Evolutionary conservation across 371 early-diverging fungal species (phyloP).

Genomic region (Mucor circinelloides): DNA sequence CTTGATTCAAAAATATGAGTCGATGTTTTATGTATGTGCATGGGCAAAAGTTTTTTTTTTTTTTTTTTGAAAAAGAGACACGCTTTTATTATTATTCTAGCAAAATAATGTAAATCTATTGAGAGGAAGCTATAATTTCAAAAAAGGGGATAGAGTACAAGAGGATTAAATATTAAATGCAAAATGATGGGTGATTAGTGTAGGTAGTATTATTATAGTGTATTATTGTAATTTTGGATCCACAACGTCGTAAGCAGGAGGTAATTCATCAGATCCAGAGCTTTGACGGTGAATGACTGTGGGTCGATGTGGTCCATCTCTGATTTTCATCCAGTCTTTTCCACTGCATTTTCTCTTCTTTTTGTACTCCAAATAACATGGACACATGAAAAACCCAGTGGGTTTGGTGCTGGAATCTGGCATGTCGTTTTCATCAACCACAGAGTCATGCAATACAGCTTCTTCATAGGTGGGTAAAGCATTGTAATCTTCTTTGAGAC

Average conservation of each 20-base stretch:
- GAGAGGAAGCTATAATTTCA: too few relatives aligned
- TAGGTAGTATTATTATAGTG: background rate
- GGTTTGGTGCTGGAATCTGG: background rate
- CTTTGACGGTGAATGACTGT: background rate
- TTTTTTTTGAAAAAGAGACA: too few relatives aligned
- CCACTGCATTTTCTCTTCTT: slow-evolving; percentile 21
- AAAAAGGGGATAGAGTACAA: too few relatives aligned
- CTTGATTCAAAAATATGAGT: too few relatives aligned
- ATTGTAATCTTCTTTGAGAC: slow-evolving; percentile 46
- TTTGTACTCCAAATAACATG: slow-evolving; percentile 33
- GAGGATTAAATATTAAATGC: too few relatives aligned
- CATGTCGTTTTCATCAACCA: slow-evolving; percentile 7
- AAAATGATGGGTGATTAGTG: too few relatives aligned
- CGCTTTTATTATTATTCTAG: too few relatives aligned
- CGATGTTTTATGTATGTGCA: too few relatives aligned
- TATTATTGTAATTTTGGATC: background rate
- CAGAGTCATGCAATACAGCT: slow-evolving; percentile 15
- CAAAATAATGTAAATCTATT: too few relatives aligned
- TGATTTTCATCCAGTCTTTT: slow-evolving; percentile 25
- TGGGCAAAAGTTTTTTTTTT: too few relatives aligned
- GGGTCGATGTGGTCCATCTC: slow-evolving; percentile 5
- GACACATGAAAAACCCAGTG: slow-evolving; percentile 27
- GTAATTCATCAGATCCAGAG: background rate
- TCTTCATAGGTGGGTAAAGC: slow-evolving; percentile 45
- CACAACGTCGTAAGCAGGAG: background rate